Evolutionary conservation across 2,329 filamentous ascomycete species (phyloP).

Genomic region (Epichloe aotearoae): DNA sequence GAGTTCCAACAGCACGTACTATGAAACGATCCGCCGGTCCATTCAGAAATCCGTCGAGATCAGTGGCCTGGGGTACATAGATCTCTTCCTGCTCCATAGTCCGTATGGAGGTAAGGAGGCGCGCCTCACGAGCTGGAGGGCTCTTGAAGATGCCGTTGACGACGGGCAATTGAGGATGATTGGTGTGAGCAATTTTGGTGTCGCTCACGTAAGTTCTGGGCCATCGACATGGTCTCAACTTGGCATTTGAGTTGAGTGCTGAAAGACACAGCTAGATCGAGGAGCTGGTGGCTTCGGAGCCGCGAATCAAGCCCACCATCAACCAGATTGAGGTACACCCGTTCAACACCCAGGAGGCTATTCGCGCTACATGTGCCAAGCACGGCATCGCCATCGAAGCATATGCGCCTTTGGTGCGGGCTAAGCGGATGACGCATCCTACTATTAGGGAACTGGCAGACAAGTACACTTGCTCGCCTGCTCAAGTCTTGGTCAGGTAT

Average conservation of each 20-base stretch:
- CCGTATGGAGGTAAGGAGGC: slow-evolving; percentile 57
- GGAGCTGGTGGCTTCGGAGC: no score
- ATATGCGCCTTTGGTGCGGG: slow-evolving; percentile 65
- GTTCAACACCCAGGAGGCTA: slow-evolving; percentile 61
- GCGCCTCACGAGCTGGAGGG: no score
- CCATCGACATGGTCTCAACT: no score
- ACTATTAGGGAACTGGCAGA: slow-evolving; percentile 46
- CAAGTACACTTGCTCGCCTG: slow-evolving; percentile 57
- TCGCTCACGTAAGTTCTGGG: no score
- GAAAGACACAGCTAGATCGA: no score
- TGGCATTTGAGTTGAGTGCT: no score
- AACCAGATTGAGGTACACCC: slow-evolving; percentile 78
- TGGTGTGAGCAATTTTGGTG: no score
- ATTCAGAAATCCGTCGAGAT: slow-evolving; percentile 52
- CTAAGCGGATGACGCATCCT: slow-evolving; percentile 54
- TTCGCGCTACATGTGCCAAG: slow-evolving; percentile 51
- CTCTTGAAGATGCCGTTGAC: no score
- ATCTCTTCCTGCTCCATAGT: slow-evolving; percentile 67
- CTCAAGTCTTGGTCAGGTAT: slow-evolving; percentile 54
- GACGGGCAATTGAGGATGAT: no score
- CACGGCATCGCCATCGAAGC: slow-evolving; percentile 62
- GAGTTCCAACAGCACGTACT: slow-evolving; percentile 48
- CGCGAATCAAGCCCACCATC: slow-evolving; percentile 41
- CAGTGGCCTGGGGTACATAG: slow-evolving; percentile 60
- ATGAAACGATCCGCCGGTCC: slow-evolving; percentile 52